Conservation (phyloP, 2,329 filamentous ascomycete genomes). For the Curvularia hawaiiensis region DNA sequence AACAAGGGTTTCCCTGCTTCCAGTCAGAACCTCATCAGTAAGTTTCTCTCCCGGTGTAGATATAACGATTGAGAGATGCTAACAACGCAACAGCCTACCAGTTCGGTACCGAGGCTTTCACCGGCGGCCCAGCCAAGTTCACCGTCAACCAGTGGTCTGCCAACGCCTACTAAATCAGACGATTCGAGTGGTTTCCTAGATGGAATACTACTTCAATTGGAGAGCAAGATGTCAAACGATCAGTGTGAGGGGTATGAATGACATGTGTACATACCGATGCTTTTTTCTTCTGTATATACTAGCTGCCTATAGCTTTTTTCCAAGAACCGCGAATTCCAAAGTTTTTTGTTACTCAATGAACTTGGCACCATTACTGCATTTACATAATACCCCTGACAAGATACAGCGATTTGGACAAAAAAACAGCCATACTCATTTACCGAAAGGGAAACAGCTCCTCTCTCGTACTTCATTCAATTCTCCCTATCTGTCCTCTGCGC, state of each 20-base stretch:
- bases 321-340: not conserved
- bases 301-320: not conserved
- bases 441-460: no score
- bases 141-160: constrained; percentile 24
- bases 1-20: constrained; percentile 51
- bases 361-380: not conserved
- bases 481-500: no score
- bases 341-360: not conserved
- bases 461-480: no score
- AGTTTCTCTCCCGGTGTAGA: constrained; percentile 5
- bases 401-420: no score
- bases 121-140: constrained; percentile 29
- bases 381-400: no score
- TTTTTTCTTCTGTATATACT: not conserved
- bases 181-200: not conserved
- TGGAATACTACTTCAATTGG: not conserved
- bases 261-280: not conserved
- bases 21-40: constrained; percentile 31
- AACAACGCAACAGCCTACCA: constrained; percentile 22
- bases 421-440: no score
- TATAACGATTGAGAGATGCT: constrained; percentile 1
- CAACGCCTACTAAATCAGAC: constrained; percentile 10
- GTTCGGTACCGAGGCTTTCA: constrained; percentile 33
- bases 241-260: not conserved
- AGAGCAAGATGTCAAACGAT: not conserved